Evolutionary conservation across 257 asterid genomes (phyloP).

Genomic region (Gentiana dahurica): DNA sequence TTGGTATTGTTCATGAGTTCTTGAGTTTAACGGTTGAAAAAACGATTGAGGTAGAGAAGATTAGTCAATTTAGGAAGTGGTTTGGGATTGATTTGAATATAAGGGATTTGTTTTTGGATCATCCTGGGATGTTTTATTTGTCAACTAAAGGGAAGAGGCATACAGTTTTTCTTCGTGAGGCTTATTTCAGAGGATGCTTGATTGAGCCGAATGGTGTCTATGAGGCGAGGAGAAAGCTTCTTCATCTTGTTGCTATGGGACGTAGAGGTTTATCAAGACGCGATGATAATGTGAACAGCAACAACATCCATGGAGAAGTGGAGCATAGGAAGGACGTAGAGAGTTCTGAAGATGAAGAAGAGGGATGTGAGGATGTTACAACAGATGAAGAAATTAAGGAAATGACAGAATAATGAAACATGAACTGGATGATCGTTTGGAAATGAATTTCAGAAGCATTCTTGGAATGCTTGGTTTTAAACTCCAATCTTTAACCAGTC

Average conservation of each 20-base stretch:
- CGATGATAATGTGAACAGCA: too few relatives aligned
- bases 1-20: conserved; percentile 81
- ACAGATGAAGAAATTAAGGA: too few relatives aligned
- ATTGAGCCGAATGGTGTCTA: conserved; percentile 66
- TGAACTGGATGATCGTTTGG: too few relatives aligned
- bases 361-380: too few relatives aligned
- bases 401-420: too few relatives aligned
- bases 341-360: too few relatives aligned
- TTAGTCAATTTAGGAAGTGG: conserved; percentile 86
- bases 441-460: too few relatives aligned
- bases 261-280: conserved; percentile 48
- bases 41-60: conserved; percentile 93
- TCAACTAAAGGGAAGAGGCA: conserved; percentile 84
- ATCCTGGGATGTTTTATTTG: conserved; percentile 78
- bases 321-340: too few relatives aligned
- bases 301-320: too few relatives aligned
- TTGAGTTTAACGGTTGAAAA: conserved; percentile 91
- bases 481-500: too few relatives aligned
- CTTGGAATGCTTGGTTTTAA: too few relatives aligned
- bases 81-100: conserved; percentile 75
- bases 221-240: conserved; percentile 75
- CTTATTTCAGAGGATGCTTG: conserved; percentile 81
- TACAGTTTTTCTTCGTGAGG: conserved; percentile 77
- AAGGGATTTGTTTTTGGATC: conserved; percentile 80
- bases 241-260: conserved; percentile 62